Percentiles rank a stretch among this genome's conserved stretches.
These are phyloP conservation scores for Sapria himalayana DNA, from an alignment of 345 rosid species.

Conservation along the genomic window DNA sequence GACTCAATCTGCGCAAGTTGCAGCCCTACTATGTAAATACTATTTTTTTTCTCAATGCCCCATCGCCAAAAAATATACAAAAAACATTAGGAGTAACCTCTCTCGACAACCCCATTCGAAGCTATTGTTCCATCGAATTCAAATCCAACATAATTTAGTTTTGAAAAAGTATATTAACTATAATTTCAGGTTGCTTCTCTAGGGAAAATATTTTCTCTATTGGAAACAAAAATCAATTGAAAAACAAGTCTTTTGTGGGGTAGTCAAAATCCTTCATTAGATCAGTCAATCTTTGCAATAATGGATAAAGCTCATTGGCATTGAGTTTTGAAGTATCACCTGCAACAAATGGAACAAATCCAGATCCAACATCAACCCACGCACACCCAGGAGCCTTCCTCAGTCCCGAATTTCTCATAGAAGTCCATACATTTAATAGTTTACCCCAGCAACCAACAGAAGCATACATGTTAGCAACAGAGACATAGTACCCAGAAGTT, in stretches of 20 bases:
- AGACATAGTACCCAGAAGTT: conserved; percentile 47
- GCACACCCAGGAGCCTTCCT: conserved; percentile 58
- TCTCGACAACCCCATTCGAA: too few relatives aligned
- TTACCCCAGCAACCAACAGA: conserved; percentile 47
- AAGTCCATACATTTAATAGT: conserved; percentile 40
- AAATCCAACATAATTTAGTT: too few relatives aligned
- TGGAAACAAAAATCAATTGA: too few relatives aligned
- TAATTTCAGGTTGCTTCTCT: neutral
- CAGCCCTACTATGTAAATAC: too few relatives aligned
- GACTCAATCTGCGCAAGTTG: too few relatives aligned
- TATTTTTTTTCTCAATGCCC: too few relatives aligned
- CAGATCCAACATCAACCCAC: conserved; percentile 39
- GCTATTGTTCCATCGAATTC: too few relatives aligned
- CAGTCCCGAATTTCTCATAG: conserved; percentile 51
- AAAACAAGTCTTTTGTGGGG: neutral
- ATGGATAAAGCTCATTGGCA: conserved; percentile 18
- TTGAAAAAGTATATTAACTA: too few relatives aligned
- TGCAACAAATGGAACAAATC: conserved; percentile 30
- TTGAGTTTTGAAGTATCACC: conserved; percentile 32
- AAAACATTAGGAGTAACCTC: too few relatives aligned
- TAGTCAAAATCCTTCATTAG: conserved; percentile 28
- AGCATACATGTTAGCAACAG: conserved; percentile 60
- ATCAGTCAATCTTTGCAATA: conserved; percentile 43
- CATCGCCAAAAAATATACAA: too few relatives aligned
- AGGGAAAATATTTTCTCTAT: too few relatives aligned